A percentile compares a stretch with the other conserved stretches of the same genome.
Conservation (phyloP, 768 basidiomycete genomes). For the Harrya chromipes region DNA sequence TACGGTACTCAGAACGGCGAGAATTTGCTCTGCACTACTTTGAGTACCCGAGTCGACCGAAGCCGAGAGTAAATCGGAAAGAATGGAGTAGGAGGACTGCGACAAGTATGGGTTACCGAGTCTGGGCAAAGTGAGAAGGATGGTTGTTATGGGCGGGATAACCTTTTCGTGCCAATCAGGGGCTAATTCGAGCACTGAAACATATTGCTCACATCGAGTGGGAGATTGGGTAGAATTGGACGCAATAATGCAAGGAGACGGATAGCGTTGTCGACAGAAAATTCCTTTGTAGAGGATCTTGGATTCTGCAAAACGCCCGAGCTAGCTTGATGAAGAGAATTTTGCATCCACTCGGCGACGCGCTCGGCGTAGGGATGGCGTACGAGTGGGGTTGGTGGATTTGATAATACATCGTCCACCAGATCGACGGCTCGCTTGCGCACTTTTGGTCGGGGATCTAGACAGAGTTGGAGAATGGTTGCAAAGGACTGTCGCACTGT, state of each 20-base stretch:
- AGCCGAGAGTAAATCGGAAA: conserved; percentile 73
- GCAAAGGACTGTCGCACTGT: conserved; percentile 81
- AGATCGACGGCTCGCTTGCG: conserved; percentile 87
- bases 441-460: conserved; percentile 92
- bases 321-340: conserved; percentile 62
- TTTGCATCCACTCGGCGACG: conserved; percentile 76
- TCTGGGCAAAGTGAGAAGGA: conserved; percentile 79
- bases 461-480: conserved; percentile 74
- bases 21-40: conserved; percentile 51
- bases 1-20: conserved; percentile 62
- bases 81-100: conserved; percentile 79
- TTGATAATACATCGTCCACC: conserved; percentile 69
- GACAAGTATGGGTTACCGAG: conserved; percentile 88
- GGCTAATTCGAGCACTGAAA: conserved; percentile 5
- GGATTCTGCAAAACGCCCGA: conserved; percentile 58
- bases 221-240: conserved; percentile 57
- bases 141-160: conserved; percentile 62
- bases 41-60: conserved; percentile 49
- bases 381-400: conserved; percentile 72
- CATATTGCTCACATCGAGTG: conserved; percentile 57
- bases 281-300: conserved; percentile 51
- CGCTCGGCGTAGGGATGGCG: conserved; percentile 84
- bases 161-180: conserved; percentile 45
- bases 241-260: conserved; percentile 74
- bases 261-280: conserved; percentile 68